phyloP scores from a whole-genome alignment of 805 yeast species.

The Suhomyces kilbournensis region DNA sequence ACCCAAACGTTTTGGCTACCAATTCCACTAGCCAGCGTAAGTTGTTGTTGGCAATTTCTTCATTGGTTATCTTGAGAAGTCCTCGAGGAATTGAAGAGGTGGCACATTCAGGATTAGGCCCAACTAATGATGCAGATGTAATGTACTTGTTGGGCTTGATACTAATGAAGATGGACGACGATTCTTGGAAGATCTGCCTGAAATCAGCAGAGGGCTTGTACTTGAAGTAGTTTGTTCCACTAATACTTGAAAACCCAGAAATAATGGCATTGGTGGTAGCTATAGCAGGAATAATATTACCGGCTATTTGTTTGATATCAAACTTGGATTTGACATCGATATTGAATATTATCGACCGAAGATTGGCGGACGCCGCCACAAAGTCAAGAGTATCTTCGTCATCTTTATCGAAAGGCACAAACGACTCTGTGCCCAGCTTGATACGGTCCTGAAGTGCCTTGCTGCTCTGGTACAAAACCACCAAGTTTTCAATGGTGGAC shows the following conservation, averaged over 20 bases:
- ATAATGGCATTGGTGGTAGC: conserved; percentile 97
- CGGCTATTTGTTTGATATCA: conserved; percentile 92
- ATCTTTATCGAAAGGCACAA: conserved; percentile 83
- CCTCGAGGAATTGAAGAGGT: conserved; percentile 55
- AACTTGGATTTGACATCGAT: conserved; percentile 75
- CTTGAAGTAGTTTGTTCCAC: conserved; percentile 55
- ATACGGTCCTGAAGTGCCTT: conserved; percentile 50
- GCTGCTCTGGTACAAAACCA: conserved; percentile 52
- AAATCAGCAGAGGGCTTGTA: conserved; percentile 27
- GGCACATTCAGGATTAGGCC: conserved; percentile 70
- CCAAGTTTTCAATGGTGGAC: conserved; percentile 61
- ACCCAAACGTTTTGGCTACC: conserved; percentile 50
- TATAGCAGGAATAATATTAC: conserved; percentile 96
- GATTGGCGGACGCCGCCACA: conserved; percentile 81
- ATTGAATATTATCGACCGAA: conserved; percentile 66
- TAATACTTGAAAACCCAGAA: conserved; percentile 81
- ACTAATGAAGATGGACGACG: conserved; percentile 38
- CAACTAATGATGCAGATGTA: conserved; percentile 56
- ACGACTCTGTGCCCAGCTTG: conserved; percentile 27
- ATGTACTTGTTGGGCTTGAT: conserved; percentile 59
- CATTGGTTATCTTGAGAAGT: conserved; percentile 34
- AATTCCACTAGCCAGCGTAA: conserved; percentile 52
- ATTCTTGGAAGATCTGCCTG: conserved; percentile 12
- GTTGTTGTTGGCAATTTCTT: conserved; percentile 25
- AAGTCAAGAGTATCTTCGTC: conserved; percentile 88